Base-by-base conservation (phyloP, 208 protist genomes). In the Trypanosomatidae sp. region DNA sequence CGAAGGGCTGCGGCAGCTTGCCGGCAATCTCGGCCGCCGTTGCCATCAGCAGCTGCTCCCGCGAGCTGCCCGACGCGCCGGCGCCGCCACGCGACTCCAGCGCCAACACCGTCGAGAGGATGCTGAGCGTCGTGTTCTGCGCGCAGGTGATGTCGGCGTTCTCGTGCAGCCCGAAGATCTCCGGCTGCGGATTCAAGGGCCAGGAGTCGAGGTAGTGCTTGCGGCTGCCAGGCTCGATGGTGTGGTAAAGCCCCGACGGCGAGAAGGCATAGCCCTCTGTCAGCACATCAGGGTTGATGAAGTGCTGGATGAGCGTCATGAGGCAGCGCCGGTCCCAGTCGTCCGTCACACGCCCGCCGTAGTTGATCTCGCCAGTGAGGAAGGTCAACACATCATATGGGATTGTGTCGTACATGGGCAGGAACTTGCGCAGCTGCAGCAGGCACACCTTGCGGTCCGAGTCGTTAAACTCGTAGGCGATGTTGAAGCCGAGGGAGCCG, bases 81-180 rank as follows among this genome's bases (percentile, higher is more conserved):
- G 79, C 80, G 9, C 82, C 83, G 66, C 89, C 89, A 69, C 83
- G 83, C 8, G 92, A 95, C 43, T 91, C 85, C 22, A 98, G 84
- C n/a, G 89, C 76, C 8, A 98, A 83, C 49, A 98, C 85, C 1
- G 90, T 94, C 9, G 89, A 77, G 22, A 98, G 76, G 47, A 97
- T 92, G 76, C 78, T 91, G 49, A 86, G 62, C 50, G 91, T 93
- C 41, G 84, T 87, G 77, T 90, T 95, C 71, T 91, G 87, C 62
- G 98, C 96, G 73, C 91, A 98, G 10, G 97, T 98, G 74, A 99
- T 99, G 79, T 99, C 97, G 17, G 98, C 98, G 74, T 99, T 99
- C 39, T 98, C 94, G 86, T 99, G 97, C 64, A 99, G 77, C 6
- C 97, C 98, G 76, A 99, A 99, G 36, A 98, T 90, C 81, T 99